Percentiles rank a stretch among this genome's conserved stretches.
These are phyloP conservation scores for Leishmania mexicana DNA, from an alignment of 208 protist genomes.

Conservation along the genomic window DNA sequence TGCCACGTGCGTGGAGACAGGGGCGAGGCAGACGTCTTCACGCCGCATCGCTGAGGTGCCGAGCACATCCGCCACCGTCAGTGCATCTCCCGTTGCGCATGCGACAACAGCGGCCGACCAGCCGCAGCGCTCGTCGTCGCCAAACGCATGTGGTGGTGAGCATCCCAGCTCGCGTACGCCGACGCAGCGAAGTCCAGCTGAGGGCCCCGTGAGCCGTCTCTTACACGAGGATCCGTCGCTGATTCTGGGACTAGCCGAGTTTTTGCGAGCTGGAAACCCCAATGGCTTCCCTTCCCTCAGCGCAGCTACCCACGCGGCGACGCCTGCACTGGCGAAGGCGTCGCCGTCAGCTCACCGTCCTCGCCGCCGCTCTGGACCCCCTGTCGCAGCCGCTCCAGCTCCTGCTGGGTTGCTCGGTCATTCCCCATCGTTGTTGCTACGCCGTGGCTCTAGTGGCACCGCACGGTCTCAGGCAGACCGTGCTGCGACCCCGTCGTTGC, in stretches of 20 bases:
- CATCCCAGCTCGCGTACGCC: background rate
- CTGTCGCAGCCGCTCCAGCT: background rate
- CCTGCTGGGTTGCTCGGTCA: slow-evolving; percentile 15
- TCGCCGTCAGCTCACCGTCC: background rate
- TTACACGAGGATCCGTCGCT: slow-evolving; percentile 11
- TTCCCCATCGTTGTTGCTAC: background rate
- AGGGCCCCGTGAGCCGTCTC: background rate
- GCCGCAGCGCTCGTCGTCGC: background rate
- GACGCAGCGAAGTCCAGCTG: background rate
- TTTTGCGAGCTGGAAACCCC: slow-evolving; percentile 25
- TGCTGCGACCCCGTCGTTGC: slow-evolving; percentile 11
- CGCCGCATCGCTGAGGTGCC: slow-evolving; percentile 13
- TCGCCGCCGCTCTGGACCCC: background rate
- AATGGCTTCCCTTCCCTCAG: slow-evolving; percentile 19
- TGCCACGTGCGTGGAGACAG: background rate
- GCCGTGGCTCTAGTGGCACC: background rate
- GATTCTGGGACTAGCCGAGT: slow-evolving; percentile 23
- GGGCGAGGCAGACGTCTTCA: background rate
- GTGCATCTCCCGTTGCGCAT: background rate
- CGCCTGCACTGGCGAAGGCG: background rate
- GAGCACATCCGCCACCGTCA: background rate
- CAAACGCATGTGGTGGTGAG: background rate
- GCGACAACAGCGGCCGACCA: background rate
- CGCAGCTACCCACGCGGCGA: background rate
- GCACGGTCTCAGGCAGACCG: background rate